Evolutionary conservation across 805 yeast genomes (phyloP), one percentile per base, ranked within the genome.

Genomic region (Candida silvicultrix): DNA sequence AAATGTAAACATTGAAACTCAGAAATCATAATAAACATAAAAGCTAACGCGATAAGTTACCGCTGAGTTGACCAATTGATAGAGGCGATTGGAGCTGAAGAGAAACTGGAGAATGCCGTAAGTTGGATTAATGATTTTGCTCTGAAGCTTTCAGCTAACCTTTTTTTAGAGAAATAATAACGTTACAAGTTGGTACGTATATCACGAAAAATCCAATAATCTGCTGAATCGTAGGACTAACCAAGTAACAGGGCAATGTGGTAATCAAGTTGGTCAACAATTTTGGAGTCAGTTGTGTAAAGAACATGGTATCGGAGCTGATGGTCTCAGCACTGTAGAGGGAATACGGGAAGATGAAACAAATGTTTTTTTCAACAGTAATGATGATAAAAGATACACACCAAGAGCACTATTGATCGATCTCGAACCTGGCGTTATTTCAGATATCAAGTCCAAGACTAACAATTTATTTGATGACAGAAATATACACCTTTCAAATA

Each of bases 261-360:
- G 99, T 47, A 94, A 94, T 66, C 98, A 92, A 62, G 83, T 92
- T 1, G 97, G 97, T 22, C 79, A 86, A 46, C 85, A 85, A 63
- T 92, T 90, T 64, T 94, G 99, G 99, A 74, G 80, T 41, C 96
- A 88, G 62, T 64, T 92, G 45, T 86, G 95, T 38, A 66, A 71
- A 25, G 98, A 92, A 58, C 99, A 92, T 59, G 96, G 95, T 0
- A 83, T 92, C 20, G 68, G 59, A 7, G 54, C 52, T 9, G 70
- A 68, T 51, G 75, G 74, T 5, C 41, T 55, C 15, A 55, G 64
- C 20, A 44, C 48, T 0, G 45, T 48, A 3, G 45, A 46, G 1
- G 51, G 41, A 14, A 57, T 57, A 37, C 53, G 83, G 47, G 73
- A 81, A 19, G 98, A 92, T 64, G 79, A 87, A 45, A 83, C 95